Base-by-base conservation (phyloP, 148 eudicot species). In the Spergularia marina region DNA sequence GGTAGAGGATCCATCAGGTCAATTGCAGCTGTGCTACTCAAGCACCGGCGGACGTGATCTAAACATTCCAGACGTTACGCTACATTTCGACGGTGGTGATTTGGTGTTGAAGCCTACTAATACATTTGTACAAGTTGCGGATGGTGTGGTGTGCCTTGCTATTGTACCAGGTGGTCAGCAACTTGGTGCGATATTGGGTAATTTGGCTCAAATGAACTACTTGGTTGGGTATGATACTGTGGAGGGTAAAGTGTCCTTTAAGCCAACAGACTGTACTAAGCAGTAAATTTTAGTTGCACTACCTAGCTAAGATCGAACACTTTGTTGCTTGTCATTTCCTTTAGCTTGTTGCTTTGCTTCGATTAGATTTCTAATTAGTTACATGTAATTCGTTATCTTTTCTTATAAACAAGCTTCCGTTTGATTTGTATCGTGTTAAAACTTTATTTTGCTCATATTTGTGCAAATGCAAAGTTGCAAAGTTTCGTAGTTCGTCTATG, bases 181-280 rank as follows among this genome's bases (percentile, higher is more conserved):
- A 12, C 41, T 12, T 10, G 49, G 49, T 44, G 79, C 89, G 1
- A 84, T 85, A 0, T 83, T 76, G 39, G 96, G 96, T 9, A 87
- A 86, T 25, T 2, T 91, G 55, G 79, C 84, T 13, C 97, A 91
- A 60, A 78, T 54, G 71, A 79, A 89, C 15, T 81, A 78, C 17
- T 70, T 85, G 69, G 80, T 91, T 7, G 91, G 91, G 8, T 91
- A 80, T 77, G 93, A 91, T 78, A 75, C 18, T 13, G 20, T 4
- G 7, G 18, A 23, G 1, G 58, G 44, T 15, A 70, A 55, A 14
- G 25, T 56, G 8, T 53, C 49, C 4, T 56, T 30, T 39, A 67
- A 67, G 7, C 63, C 51, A 0, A 56, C 54, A 8, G 91, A 86
- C 53, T 90, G 94, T 68, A 76, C 73, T 17, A 71, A 64, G 64